Base-by-base conservation (phyloP, 2,329 filamentous ascomycete genomes). In the Coniochaeta hoffmannii region DNA sequence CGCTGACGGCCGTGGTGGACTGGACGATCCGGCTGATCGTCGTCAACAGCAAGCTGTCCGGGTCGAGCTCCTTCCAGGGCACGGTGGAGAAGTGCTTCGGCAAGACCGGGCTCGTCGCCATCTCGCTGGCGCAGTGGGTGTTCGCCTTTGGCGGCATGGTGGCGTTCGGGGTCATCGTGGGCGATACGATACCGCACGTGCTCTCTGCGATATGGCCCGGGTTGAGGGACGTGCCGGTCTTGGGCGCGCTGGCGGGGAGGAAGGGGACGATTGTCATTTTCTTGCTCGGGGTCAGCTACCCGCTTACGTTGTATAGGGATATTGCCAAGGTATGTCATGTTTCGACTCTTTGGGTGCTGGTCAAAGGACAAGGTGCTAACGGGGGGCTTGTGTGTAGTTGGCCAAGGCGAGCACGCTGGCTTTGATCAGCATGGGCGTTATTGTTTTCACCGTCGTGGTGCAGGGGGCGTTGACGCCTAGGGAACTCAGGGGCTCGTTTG, bases 101-200 rank as follows among this genome's bases (percentile, higher is more conserved):
- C 6, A 86, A 84, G 65, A 80, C 87, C 17, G 94, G 94, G 0
- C 78, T 99, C 55, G 83, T 99, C 61, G 93, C 94, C 57, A 97
- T 99, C 62, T 80, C 76, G 58, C 61, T 97, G 59, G 94, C 94
- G 52, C 94, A 99, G 75, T 99, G 93, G 93, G 87, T 90, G 28
- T 99, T 99, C 78, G 94, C 94, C 2, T 99, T 97, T 76, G 94
- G 94, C 56, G 94, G 94, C 61, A 99, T 99, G 94, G 85, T 99
- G 55, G 94, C 94, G 14, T 99, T 97, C 71, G 94, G 92, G 62
- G 91, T 99, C 65, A 97, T 99, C 65, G 89, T 99, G 10, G 94
- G 94, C 57, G 94, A 99, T 70, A 92, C 90, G 1, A 97, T 99
- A 66, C 94, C 94, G 3, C 90, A 92, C 69, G 94, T 99, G 50